These are phyloP conservation scores for Yamagishiella unicocca DNA, from an alignment of 139 green algal genomes.

Conservation along the genomic window DNA sequence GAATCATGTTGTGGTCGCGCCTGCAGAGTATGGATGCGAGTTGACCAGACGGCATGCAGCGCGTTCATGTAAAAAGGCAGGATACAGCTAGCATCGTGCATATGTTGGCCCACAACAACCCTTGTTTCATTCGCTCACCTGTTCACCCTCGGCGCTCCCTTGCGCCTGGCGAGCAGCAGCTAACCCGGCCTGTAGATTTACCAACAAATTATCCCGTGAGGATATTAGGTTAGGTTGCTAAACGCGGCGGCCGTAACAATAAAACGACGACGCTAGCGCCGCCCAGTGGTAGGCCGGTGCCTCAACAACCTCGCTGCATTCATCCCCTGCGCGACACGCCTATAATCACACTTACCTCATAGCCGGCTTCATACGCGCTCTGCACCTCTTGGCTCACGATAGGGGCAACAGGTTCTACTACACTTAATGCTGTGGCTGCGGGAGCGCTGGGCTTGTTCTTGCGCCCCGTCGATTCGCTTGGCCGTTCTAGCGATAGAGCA, in stretches of 20 bases:
- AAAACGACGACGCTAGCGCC: neutral
- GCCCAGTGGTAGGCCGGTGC: neutral
- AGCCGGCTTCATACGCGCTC: conserved; percentile 12
- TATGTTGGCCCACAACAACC: neutral
- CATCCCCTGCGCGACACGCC: neutral
- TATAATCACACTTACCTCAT: neutral
- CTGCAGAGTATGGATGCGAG: neutral
- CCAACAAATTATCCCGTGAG: neutral
- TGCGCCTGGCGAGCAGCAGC: conserved; percentile 8
- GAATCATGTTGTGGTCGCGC: conserved; percentile 7
- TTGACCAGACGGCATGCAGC: neutral
- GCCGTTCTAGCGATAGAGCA: conserved; percentile 24
- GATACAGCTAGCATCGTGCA: neutral
- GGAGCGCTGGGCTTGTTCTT: conserved; percentile 22
- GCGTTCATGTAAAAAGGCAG: neutral
- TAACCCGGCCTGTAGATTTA: conserved; percentile 17
- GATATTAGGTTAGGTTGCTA: no score
- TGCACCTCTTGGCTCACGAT: conserved; percentile 4
- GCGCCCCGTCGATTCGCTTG: neutral
- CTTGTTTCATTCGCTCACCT: conserved; percentile 15
- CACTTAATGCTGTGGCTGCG: neutral
- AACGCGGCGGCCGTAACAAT: neutral
- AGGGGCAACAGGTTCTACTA: neutral
- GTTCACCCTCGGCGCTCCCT: neutral
- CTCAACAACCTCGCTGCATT: neutral